Evolutionary conservation across 2,329 filamentous ascomycete genomes (phyloP).

Genomic region (Fragosphaeria purpurea): DNA sequence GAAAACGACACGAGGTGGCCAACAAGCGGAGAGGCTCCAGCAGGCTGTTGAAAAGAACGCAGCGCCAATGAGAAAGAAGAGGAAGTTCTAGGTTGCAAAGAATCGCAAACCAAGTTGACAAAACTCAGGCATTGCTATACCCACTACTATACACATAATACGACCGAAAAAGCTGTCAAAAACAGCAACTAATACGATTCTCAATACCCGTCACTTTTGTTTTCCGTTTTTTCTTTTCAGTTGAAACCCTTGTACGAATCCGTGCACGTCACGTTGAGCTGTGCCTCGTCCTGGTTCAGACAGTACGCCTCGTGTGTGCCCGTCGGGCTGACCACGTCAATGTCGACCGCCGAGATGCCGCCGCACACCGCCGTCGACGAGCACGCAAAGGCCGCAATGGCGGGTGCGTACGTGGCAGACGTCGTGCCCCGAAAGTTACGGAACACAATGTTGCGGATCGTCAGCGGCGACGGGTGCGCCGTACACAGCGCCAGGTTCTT

Average conservation of each 20-base stretch:
- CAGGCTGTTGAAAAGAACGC: constrained; percentile 40
- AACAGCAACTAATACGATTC: no score
- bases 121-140: no score
- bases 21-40: constrained; percentile 39
- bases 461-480: constrained; percentile 41
- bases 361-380: constrained; percentile 15
- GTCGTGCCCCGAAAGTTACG: constrained; percentile 42
- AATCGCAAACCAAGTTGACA: no score
- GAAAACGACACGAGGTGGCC: constrained; percentile 37
- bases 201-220: no score
- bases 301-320: constrained; percentile 17
- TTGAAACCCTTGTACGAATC: constrained; percentile 9
- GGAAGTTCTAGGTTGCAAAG: constrained; percentile 33
- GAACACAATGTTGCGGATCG: constrained; percentile 43
- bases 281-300: constrained; percentile 15
- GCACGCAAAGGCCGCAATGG: constrained; percentile 18
- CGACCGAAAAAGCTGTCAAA: no score
- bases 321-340: constrained; percentile 17
- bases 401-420: constrained; percentile 15
- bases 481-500: constrained; percentile 52
- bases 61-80: constrained; percentile 45
- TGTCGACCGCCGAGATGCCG: constrained; percentile 15
- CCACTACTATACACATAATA: no score
- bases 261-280: constrained; percentile 16
- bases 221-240: neutral